Conservation (phyloP, 1,139 yeast genomes). For the Lodderomyces oxycetoniae region DNA sequence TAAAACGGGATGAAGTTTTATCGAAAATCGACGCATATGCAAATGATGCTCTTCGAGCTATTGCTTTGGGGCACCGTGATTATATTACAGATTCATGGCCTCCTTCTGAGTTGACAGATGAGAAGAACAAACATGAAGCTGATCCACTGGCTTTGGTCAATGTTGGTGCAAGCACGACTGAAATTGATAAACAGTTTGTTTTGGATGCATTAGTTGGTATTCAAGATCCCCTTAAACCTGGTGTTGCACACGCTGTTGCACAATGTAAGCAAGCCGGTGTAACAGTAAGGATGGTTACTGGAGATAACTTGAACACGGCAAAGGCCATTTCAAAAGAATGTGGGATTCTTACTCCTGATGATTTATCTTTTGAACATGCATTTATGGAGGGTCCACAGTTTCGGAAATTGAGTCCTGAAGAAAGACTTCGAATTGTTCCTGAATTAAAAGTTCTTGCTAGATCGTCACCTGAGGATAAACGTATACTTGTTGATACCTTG, state of each 20-base stretch:
- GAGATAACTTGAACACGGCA: constrained; percentile 89
- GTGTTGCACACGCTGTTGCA: constrained; percentile 83
- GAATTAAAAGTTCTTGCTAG: constrained; percentile 81
- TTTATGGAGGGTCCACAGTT: constrained; percentile 94
- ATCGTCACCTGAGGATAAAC: constrained; percentile 93
- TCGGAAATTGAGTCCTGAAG: constrained; percentile 57
- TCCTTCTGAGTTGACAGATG: constrained; percentile 40
- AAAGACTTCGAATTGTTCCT: constrained; percentile 61
- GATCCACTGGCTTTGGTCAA: constrained; percentile 44
- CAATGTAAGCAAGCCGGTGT: constrained; percentile 91
- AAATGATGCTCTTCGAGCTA: constrained; percentile 73
- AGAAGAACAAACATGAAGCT: constrained; percentile 35
- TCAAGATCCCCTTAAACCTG: constrained; percentile 88
- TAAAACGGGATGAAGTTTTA: constrained; percentile 31
- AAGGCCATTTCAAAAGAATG: constrained; percentile 84
- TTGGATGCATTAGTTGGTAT: constrained; percentile 82
- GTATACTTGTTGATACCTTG: constrained; percentile 78
- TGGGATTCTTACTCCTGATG: constrained; percentile 63
- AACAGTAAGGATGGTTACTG: constrained; percentile 94
- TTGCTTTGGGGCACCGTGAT: constrained; percentile 77
- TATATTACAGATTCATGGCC: constrained; percentile 60
- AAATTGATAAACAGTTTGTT: constrained; percentile 30
- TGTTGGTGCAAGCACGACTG: constrained; percentile 20
- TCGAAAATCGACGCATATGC: constrained; percentile 63
- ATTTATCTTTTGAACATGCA: constrained; percentile 48